phyloP scores from a whole-genome alignment of 2,329 filamentous ascomycete species.

The Penicillium freii region DNA sequence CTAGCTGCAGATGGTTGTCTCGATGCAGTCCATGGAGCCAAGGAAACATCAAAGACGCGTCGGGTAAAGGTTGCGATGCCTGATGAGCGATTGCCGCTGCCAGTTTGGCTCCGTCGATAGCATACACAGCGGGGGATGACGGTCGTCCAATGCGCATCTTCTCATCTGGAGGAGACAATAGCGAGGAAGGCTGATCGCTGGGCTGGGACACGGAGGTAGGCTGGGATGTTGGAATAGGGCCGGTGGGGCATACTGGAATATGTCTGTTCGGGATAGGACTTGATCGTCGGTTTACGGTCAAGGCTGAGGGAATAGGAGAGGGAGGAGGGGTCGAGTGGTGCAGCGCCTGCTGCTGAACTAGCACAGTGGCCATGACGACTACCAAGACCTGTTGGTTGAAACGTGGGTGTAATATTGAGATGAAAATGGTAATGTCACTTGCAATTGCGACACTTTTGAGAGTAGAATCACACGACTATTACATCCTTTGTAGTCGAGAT shows the following conservation, averaged over 20 bases:
- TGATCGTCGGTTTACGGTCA: conserved; percentile 59
- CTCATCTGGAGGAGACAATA: conserved; percentile 70
- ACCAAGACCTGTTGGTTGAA: neutral
- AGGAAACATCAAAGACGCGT: conserved; percentile 84
- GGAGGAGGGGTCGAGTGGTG: conserved; percentile 51
- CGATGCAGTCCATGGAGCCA: conserved; percentile 94
- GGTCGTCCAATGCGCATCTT: conserved; percentile 57
- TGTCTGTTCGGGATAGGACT: conserved; percentile 82
- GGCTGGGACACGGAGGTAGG: conserved; percentile 49
- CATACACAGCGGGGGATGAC: conserved; percentile 61
- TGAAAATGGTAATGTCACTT: neutral
- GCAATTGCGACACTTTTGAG: neutral
- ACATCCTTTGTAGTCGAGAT: conserved; percentile 20
- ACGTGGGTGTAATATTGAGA: neutral
- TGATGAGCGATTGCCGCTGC: conserved; percentile 72
- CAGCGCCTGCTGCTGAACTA: conserved; percentile 48
- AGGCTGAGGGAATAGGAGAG: conserved; percentile 46
- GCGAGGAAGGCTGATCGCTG: conserved; percentile 58
- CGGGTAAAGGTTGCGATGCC: conserved; percentile 76
- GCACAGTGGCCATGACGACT: conserved; percentile 46
- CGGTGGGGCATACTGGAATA: conserved; percentile 82
- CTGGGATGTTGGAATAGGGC: conserved; percentile 59
- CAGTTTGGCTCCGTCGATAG: conserved; percentile 67
- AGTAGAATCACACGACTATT: conserved; percentile 7
- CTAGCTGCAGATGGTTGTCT: conserved; percentile 81